Evolutionary conservation across 2,329 filamentous ascomycete genomes (phyloP).

Genomic region (Myrmaecium sp.): DNA sequence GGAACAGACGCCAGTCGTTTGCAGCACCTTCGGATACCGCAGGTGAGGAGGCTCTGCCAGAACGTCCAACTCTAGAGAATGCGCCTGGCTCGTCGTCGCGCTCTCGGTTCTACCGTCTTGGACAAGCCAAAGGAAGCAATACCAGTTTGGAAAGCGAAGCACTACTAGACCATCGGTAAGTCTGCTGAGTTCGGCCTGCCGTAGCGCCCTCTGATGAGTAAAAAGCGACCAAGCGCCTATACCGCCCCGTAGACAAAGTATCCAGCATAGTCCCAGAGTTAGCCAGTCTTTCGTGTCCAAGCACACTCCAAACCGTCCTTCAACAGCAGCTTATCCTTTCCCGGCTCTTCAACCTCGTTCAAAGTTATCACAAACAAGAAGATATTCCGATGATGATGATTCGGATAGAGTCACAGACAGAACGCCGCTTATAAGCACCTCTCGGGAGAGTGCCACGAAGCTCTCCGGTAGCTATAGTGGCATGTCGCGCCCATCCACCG

Average conservation of each 20-base stretch:
- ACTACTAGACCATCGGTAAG: constrained; percentile 68
- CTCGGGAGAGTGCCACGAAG: constrained; percentile 18
- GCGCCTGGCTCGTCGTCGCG: constrained; percentile 18
- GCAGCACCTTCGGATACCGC: constrained; percentile 31
- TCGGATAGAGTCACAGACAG: constrained; percentile 29
- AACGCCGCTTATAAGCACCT: constrained; percentile 35
- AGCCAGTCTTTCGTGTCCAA: constrained; percentile 9
- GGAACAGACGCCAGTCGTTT: constrained; percentile 64
- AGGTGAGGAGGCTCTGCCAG: constrained; percentile 33
- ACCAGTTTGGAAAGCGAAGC: constrained; percentile 82
- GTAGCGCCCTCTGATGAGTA: constrained; percentile 1
- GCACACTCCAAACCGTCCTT: constrained; percentile 9
- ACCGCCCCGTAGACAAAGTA: constrained; percentile 25
- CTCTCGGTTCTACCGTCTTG: constrained; percentile 36
- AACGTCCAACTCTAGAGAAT: constrained; percentile 23
- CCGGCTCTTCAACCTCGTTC: constrained; percentile 2
- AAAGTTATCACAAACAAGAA: constrained; percentile 10
- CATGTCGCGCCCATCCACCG: constrained; percentile 11
- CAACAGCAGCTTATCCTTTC: constrained; percentile 4
- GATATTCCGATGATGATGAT: constrained; percentile 33
- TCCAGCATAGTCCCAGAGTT: constrained; percentile 17
- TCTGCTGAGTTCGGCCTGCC: background rate
- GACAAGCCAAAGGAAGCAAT: constrained; percentile 48
- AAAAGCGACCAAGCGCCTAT: constrained; percentile 22
- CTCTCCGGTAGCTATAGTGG: constrained; percentile 18